phyloP scores from a whole-genome alignment of 225 moss, liverwort and hornwort genomes.

The Polytrichum commune region DNA sequence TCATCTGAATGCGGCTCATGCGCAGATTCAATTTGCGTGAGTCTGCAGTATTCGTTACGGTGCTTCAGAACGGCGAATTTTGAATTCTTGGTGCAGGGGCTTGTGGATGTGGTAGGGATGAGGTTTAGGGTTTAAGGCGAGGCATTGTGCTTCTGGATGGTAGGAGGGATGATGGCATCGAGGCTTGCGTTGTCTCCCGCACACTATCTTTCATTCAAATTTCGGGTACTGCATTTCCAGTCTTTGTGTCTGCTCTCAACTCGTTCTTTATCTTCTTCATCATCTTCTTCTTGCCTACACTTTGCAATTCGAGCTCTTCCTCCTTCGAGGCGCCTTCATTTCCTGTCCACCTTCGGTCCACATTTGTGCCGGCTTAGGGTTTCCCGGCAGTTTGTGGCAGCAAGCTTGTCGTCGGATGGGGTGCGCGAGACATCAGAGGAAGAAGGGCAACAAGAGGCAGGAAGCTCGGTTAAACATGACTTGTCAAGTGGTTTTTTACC shows the following conservation, averaged over 20 bases:
- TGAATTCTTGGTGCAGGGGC: no score
- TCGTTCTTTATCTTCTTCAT: constrained; percentile 11
- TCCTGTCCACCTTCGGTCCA: not conserved
- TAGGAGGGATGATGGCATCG: constrained; percentile 41
- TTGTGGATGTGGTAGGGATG: no score
- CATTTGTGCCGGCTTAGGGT: constrained; percentile 16
- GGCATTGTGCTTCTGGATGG: not conserved
- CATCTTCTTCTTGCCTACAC: not conserved
- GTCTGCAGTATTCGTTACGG: no score
- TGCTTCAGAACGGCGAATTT: no score
- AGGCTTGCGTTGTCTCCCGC: constrained; percentile 44
- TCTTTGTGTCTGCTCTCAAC: constrained; percentile 16
- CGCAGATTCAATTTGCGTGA: no score
- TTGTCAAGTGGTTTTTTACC: constrained; percentile 53
- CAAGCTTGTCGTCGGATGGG: constrained; percentile 19
- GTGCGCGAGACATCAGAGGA: constrained; percentile 9
- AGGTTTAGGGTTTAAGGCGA: no score
- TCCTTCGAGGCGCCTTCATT: constrained; percentile 13
- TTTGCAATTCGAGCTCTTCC: not conserved
- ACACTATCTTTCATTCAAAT: constrained; percentile 25
- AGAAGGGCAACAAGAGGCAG: constrained; percentile 5
- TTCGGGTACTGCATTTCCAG: constrained; percentile 25
- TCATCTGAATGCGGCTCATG: no score
- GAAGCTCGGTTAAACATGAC: constrained; percentile 6
- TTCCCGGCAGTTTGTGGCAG: constrained; percentile 12